phyloP scores from a whole-genome alignment of 139 green algal species.

The Picochlorum sp. region DNA sequence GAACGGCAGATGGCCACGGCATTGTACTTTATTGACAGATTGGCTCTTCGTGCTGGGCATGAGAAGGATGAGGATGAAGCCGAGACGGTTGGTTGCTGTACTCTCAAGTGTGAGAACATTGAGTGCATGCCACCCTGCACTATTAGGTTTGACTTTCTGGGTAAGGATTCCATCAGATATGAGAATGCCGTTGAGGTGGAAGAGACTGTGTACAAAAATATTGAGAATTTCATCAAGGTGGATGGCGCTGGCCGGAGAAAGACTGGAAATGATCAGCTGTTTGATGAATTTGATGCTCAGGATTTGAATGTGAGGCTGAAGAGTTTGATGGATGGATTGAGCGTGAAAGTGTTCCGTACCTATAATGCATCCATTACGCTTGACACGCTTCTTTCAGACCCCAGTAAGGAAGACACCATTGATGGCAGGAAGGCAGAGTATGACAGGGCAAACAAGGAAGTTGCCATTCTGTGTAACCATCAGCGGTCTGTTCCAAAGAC shows the following conservation, averaged over 20 bases:
- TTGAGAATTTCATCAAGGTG: constrained; percentile 63
- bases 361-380: constrained; percentile 97
- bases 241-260: constrained; percentile 33
- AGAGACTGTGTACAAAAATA: constrained; percentile 58
- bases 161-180: constrained; percentile 97
- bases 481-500: constrained; percentile 83
- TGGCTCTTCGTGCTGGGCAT: constrained; percentile 95
- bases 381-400: constrained; percentile 62
- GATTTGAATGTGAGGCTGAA: constrained; percentile 94
- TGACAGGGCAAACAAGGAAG: constrained; percentile 97
- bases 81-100: constrained; percentile 97
- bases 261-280: constrained; percentile 73
- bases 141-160: constrained; percentile 98
- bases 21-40: constrained; percentile 96
- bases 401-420: constrained; percentile 34
- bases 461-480: constrained; percentile 99
- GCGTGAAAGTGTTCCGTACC: constrained; percentile 97
- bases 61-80: constrained; percentile 98
- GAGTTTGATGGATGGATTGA: constrained; percentile 89
- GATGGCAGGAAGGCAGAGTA: constrained; percentile 69
- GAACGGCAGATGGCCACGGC: constrained; percentile 86
- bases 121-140: constrained; percentile 49
- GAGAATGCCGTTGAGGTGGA: constrained; percentile 90
- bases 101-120: constrained; percentile 90
- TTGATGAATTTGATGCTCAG: constrained; percentile 83